Percentiles rank a stretch among this genome's conserved stretches.
These are phyloP conservation scores for Berberis vulgaris DNA, from an alignment of 164 flowering plant species.

Conservation along the genomic window DNA sequence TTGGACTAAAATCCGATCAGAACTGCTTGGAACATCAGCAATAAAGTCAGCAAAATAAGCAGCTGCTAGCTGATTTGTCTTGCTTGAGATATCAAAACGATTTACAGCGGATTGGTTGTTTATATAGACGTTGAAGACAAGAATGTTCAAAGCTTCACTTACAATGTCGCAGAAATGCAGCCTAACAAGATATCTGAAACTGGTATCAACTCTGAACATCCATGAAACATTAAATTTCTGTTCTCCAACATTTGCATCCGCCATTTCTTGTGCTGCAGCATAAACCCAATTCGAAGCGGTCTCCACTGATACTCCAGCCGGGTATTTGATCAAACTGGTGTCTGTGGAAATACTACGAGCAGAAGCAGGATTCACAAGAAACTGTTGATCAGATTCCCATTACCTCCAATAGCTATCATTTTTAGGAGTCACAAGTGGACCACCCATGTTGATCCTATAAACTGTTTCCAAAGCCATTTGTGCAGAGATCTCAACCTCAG, in stretches of 20 bases:
- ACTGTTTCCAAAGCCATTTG: constrained; percentile 29
- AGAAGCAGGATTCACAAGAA: constrained; percentile 23
- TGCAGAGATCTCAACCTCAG: constrained; percentile 16
- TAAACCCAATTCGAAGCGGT: constrained; percentile 49
- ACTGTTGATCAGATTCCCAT: constrained; percentile 35
- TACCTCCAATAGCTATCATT: constrained; percentile 38
- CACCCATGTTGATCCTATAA: constrained; percentile 46
- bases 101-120: constrained; percentile 32
- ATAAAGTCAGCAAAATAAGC: constrained; percentile 37
- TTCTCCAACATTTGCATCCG: constrained; percentile 35
- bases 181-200: constrained; percentile 34
- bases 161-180: constrained; percentile 59
- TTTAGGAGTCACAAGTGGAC: constrained; percentile 25
- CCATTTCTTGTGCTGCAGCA: constrained; percentile 56
- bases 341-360: constrained; percentile 23
- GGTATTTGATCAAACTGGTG: constrained; percentile 28
- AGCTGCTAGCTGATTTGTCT: constrained; percentile 24
- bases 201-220: constrained; percentile 31
- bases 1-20: constrained; percentile 26
- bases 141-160: constrained; percentile 19
- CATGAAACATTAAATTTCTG: constrained; percentile 45
- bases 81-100: constrained; percentile 36
- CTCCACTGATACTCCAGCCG: constrained; percentile 25
- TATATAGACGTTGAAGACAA: constrained; percentile 39
- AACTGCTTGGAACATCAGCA: constrained; percentile 17